phyloP scores from a whole-genome alignment of 352 stramenopile species.

The Globisporangium polare region DNA sequence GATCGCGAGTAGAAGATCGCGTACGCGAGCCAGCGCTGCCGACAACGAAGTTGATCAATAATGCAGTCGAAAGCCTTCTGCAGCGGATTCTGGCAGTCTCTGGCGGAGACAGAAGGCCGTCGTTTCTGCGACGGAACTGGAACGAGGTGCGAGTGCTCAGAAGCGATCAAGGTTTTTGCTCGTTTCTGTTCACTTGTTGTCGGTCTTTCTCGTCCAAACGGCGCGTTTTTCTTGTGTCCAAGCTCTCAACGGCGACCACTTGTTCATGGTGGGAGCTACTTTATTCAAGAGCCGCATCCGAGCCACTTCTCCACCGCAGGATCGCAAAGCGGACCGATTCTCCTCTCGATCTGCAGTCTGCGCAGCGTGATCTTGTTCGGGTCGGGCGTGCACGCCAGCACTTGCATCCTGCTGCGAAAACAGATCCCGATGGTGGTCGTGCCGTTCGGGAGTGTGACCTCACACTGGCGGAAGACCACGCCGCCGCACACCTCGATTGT shows the following conservation, averaged over 20 bases:
- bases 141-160: too few species aligned
- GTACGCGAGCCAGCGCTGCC: background rate
- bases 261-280: too few species aligned
- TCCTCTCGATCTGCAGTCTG: constrained; percentile 8
- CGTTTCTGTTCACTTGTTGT: too few species aligned
- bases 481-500: constrained; percentile 27
- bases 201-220: too few species aligned
- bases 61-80: too few species aligned
- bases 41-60: too few species aligned
- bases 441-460: background rate
- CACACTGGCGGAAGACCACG: constrained; percentile 23
- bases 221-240: too few species aligned
- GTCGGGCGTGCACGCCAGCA: constrained; percentile 28
- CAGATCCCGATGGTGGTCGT: constrained; percentile 22
- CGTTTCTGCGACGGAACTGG: too few species aligned
- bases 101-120: too few species aligned
- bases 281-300: background rate
- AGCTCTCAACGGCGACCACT: too few species aligned
- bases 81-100: too few species aligned
- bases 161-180: too few species aligned
- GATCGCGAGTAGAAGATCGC: constrained; percentile 7
- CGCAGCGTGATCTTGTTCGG: constrained; percentile 24
- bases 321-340: background rate
- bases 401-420: constrained; percentile 32
- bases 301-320: constrained; percentile 9